phyloP scores from a whole-genome alignment of 163 green algal genomes.

The Trebouxia gelatinosa region DNA sequence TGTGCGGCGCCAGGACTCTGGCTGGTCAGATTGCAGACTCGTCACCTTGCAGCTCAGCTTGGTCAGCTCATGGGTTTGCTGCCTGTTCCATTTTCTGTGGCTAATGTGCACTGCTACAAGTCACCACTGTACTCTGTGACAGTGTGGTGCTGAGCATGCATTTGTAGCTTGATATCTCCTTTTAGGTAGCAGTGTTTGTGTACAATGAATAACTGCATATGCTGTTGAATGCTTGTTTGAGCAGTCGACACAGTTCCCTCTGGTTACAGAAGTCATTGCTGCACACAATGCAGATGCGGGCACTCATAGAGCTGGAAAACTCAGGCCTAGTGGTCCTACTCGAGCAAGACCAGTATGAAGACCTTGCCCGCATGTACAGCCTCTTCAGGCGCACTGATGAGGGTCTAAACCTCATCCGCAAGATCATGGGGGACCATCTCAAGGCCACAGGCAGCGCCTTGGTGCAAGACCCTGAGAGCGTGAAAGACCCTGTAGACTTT shows the following conservation, averaged over 20 bases:
- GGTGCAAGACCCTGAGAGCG: conserved; percentile 70
- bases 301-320: conserved; percentile 91
- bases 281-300: conserved; percentile 74
- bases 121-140: too few species aligned
- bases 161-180: too few species aligned
- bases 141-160: too few species aligned
- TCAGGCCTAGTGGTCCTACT: conserved; percentile 86
- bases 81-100: too few species aligned
- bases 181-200: too few species aligned
- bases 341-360: conserved; percentile 74
- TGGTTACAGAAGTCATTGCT: neutral
- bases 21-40: too few species aligned
- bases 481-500: conserved; percentile 85
- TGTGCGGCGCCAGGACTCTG: too few species aligned
- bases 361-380: conserved; percentile 86
- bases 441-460: conserved; percentile 74
- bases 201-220: too few species aligned
- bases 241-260: neutral
- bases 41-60: too few species aligned
- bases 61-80: too few species aligned
- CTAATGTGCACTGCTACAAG: too few species aligned
- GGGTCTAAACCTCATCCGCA: conserved; percentile 66
- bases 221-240: too few species aligned
- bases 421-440: conserved; percentile 67
- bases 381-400: conserved; percentile 79